These are phyloP conservation scores for Mortierella antarctica DNA, from an alignment of 192 early-diverging fungal genomes.

Conservation along the genomic window DNA sequence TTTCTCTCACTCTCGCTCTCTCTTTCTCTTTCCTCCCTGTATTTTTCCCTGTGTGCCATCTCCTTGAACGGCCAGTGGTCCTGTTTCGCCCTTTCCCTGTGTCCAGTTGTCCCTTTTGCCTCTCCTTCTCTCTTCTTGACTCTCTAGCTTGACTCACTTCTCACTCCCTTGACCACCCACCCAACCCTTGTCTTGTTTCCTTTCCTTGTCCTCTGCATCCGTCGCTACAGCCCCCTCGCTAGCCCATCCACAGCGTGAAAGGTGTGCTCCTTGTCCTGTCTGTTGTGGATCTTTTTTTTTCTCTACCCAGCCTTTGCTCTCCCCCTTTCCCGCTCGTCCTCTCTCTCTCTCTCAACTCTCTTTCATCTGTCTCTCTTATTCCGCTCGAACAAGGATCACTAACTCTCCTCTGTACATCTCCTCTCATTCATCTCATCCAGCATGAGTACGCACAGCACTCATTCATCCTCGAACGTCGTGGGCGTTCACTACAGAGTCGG, in stretches of 20 bases:
- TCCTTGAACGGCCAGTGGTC: background rate
- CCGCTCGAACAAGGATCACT: background rate
- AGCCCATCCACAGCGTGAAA: no score
- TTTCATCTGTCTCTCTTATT: background rate
- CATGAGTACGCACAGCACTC: constrained; percentile 50
- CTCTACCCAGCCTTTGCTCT: background rate
- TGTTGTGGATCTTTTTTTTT: background rate
- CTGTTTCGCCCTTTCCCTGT: no score
- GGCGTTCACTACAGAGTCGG: constrained; percentile 96
- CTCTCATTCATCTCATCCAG: constrained; percentile 2
- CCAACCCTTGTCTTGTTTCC: background rate
- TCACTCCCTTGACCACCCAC: background rate
- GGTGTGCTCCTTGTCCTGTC: background rate
- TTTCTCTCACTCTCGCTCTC: constrained; percentile 1
- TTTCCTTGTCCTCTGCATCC: background rate
- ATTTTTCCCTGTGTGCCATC: background rate
- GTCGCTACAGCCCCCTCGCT: background rate
- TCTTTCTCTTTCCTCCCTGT: constrained; percentile 1
- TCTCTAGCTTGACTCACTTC: background rate
- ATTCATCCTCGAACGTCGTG: constrained; percentile 81
- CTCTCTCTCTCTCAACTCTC: constrained; percentile 1
- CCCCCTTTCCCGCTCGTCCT: background rate
- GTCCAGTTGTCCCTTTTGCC: background rate
- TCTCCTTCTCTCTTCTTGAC: background rate
- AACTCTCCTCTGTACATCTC: background rate